A percentile compares a stretch with the other conserved stretches of the same genome.
Conservation (phyloP, 768 basidiomycete genomes). For the Termitomyces sp. region DNA sequence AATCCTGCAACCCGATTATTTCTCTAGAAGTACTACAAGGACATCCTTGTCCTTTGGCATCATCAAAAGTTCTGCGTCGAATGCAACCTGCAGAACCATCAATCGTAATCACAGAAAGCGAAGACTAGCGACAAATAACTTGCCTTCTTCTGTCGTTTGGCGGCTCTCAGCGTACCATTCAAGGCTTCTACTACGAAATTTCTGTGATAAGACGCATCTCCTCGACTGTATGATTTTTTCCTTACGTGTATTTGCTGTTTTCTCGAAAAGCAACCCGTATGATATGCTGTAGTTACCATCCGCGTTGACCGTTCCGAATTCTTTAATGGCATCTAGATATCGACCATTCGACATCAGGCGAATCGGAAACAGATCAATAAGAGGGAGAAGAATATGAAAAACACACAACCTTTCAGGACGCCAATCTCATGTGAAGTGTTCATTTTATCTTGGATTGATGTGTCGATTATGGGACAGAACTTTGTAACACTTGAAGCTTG, state of each 20-base stretch:
- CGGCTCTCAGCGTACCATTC: constrained; percentile 43
- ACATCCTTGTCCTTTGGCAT: constrained; percentile 49
- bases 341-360: too few species aligned
- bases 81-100: constrained; percentile 30
- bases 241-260: constrained; percentile 44
- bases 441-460: background rate
- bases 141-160: constrained; percentile 45
- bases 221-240: background rate
- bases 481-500: background rate
- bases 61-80: constrained; percentile 44
- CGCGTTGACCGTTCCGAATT: constrained; percentile 32
- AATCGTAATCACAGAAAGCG: background rate
- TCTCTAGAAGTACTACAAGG: constrained; percentile 35
- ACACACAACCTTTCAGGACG: background rate
- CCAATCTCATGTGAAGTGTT: background rate
- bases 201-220: background rate
- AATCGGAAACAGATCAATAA: background rate
- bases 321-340: constrained; percentile 28
- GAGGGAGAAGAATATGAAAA: background rate
- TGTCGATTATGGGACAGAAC: background rate
- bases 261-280: constrained; percentile 43
- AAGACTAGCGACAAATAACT: background rate
- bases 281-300: constrained; percentile 34
- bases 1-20: constrained; percentile 1
- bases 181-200: constrained; percentile 39